Base-by-base conservation (phyloP, 768 basidiomycete species). In the Leccinum obscurum region DNA sequence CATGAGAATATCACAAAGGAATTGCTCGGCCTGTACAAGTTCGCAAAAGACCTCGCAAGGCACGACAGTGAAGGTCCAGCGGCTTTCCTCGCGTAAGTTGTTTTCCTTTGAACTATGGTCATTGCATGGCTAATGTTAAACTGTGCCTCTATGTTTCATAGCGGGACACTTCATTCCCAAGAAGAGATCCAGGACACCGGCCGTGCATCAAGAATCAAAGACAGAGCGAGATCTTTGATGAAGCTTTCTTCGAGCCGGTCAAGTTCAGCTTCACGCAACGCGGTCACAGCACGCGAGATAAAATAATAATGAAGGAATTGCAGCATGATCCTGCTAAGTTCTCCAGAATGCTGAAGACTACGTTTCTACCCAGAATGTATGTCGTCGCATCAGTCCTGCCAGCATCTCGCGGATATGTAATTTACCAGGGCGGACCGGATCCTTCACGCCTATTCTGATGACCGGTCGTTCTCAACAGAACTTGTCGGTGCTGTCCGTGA, bases 381-480 rank as follows among this genome's bases (percentile, higher is more conserved):
- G 28, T 39, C 58, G 13, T 13, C 22, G 9, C 8, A 44, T 8
- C 3, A 4, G 17, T 3, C 20, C n/a, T 26, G 26, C n/a, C 2
- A n/a, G 3, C 4, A 0, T 15, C 2, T 15, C 28, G 11, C 52
- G 15, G 56, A 26, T 4, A 15, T 50, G 13, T 49, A 49, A 26
- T 39, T 48, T 8, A 8, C 13, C 37, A 81, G 79, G 39, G 62
- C 71, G 28, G 65, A 60, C 3, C 72, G 78, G 54, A 76, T 83
- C 3, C 66, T 81, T 67, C 70, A 74, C 30, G 83, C 83, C 0
- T 86, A 86, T 66, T 67, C 61, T 0, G 78, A 84, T 50, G 81
- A 82, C 39, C 75, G 79, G 57, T 71, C 77, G 1, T 86, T 81
- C 62, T 85, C 84, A 0, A 68, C 83, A 3, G 84, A 86, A 22